Evolutionary conservation across 73 alveolate species (phyloP), one percentile per base, ranked within the genome.

Genomic region (Halteria grandinella): DNA sequence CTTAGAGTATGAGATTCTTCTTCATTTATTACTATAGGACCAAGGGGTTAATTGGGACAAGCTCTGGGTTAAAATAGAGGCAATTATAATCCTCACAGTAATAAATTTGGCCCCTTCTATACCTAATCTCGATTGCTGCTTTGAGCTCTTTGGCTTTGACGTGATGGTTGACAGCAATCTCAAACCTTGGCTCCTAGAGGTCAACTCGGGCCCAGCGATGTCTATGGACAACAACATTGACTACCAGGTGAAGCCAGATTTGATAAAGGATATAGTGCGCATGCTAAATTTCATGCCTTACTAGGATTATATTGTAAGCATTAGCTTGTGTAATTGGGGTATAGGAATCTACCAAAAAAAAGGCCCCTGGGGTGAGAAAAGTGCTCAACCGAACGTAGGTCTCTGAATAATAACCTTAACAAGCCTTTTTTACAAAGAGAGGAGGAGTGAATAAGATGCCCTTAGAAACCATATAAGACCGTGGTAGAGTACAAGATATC

Each of bases 141-240:
- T 84, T 63, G 88, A 75, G 34, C 58, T 84, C 14, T 33, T 75
- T 37, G 93, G 93, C 10, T 84, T 84, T 43, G 88, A 84, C 51
- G 54, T 84, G 8, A 63, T 84, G 75, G 78, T 84, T 15, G 93
- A 84, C 66, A 11, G 23, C 7, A 47, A 62, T 25, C 20, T 43
- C 31, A 84, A 75, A 49, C 93, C 93, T 0, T 84, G 88, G 93
- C 75, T 84, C 1, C 72, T 84, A 20, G 93, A 84, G 41, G 93
- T 84, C 21, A 84, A 84, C 59, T 62, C 87, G 5, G 75, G 85
- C 20, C 93, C 93, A 44, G 93, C 93, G 0, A 36, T 84, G 69
- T 76, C 84, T 17, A 31, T 74, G 53, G 93, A 84, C 37, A 53
- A 39, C n/a, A 53, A 71, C 33, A 44, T 52, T 1, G 93, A 84